A percentile compares a stretch with the other conserved stretches of the same genome.
phyloP scores from a whole-genome alignment of 305 asterid genomes.

The Fraxinus angustifolia region DNA sequence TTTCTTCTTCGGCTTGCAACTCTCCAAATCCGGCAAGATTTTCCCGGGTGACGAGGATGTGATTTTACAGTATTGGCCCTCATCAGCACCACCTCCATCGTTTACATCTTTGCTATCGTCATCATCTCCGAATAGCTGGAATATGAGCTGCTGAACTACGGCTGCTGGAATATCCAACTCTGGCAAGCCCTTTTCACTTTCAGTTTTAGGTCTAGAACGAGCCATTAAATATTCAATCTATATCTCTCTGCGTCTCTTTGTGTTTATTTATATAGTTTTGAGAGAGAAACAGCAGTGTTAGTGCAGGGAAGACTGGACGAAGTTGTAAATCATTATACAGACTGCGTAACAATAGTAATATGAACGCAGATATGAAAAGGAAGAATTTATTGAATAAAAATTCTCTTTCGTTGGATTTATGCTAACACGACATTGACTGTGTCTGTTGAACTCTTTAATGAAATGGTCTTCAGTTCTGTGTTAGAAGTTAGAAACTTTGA shows the following conservation, averaged over 20 bases:
- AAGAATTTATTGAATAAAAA: neutral
- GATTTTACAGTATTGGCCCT: neutral
- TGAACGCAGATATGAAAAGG: neutral
- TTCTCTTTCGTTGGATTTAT: neutral
- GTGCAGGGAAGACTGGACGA: conserved; percentile 23
- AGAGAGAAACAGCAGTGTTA: conserved; percentile 17
- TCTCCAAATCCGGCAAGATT: neutral
- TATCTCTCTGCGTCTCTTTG: neutral
- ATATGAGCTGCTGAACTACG: conserved; percentile 11
- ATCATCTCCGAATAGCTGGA: conserved; percentile 33
- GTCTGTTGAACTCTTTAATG: neutral
- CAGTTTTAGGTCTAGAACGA: neutral
- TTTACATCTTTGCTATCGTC: neutral
- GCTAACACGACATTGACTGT: neutral
- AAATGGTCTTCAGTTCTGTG: neutral
- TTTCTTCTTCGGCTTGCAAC: conserved; percentile 12
- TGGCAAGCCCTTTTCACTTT: neutral
- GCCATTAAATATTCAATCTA: neutral
- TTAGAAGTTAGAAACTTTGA: neutral
- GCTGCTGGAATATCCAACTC: conserved; percentile 12
- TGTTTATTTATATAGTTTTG: neutral
- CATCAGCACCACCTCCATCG: neutral
- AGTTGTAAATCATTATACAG: conserved; percentile 4
- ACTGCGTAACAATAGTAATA: neutral
- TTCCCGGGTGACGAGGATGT: neutral